These are phyloP conservation scores for Aquanectria penicillioides DNA, from an alignment of 2,329 filamentous ascomycete species.

Conservation along the genomic window DNA sequence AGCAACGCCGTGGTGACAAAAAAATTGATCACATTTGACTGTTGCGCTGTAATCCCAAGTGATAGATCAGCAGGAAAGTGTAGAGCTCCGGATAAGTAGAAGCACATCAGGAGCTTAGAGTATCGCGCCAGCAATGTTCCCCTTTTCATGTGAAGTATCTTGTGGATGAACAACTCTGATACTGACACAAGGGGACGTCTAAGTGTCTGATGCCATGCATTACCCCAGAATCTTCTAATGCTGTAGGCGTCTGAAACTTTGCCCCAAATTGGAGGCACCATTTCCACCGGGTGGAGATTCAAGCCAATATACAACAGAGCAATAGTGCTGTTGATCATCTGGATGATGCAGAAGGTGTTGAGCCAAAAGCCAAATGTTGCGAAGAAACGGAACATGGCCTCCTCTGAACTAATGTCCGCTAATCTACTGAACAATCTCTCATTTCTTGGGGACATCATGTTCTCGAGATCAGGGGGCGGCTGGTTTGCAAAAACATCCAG, in stretches of 20 bases:
- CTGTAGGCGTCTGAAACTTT: constrained; percentile 27
- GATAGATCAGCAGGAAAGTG: constrained; percentile 28
- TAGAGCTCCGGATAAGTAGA: constrained; percentile 30
- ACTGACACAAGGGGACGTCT: constrained; percentile 29
- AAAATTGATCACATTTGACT: constrained; percentile 26
- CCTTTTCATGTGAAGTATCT: constrained; percentile 12
- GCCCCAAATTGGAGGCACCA: constrained; percentile 30
- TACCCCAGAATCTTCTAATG: constrained; percentile 32
- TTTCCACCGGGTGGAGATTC: constrained; percentile 22
- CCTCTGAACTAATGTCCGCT: constrained; percentile 1
- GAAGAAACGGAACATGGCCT: constrained; percentile 27
- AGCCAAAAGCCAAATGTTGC: constrained; percentile 29
- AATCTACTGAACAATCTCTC: constrained; percentile 22
- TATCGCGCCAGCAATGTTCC: constrained; percentile 23
- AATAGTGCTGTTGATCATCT: constrained; percentile 29
- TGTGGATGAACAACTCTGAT: constrained; percentile 22
- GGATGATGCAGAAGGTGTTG: constrained; percentile 33
- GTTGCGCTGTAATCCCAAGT: constrained; percentile 21
- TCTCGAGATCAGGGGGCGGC: constrained; percentile 18
- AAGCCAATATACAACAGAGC: constrained; percentile 13
- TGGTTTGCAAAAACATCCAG: constrained; percentile 28
- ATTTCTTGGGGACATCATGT: constrained; percentile 21
- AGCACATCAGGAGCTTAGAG: constrained; percentile 27
- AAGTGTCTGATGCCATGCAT: constrained; percentile 32
- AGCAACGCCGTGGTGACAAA: constrained; percentile 25